Evolutionary conservation across 2,329 filamentous ascomycete species (phyloP).

Genomic region (Xylaria sp.): DNA sequence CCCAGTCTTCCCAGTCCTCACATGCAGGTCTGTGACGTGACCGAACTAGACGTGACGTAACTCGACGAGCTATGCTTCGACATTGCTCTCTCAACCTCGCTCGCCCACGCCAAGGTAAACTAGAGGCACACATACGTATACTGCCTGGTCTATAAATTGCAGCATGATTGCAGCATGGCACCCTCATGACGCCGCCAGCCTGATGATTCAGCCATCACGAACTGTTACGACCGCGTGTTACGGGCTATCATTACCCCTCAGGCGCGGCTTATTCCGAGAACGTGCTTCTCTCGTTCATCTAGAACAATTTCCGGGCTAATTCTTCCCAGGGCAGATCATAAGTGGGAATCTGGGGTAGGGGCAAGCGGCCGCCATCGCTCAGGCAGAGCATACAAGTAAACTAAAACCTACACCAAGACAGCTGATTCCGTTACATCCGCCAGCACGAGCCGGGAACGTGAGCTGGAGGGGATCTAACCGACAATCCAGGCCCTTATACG

Average conservation of each 20-base stretch:
- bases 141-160: conserved; percentile 4
- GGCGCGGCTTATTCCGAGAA: conserved; percentile 34
- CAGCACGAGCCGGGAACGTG: conserved; percentile 32
- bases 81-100: conserved; percentile 3
- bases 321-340: conserved; percentile 36
- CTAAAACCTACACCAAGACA: conserved; percentile 14
- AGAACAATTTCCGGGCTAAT: conserved; percentile 40
- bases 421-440: conserved; percentile 32
- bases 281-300: conserved; percentile 33
- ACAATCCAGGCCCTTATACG: conserved; percentile 18
- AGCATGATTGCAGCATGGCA: conserved; percentile 11
- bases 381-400: neutral
- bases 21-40: conserved; percentile 25
- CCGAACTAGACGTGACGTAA: conserved; percentile 12
- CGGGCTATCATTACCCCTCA: conserved; percentile 28
- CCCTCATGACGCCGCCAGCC: conserved; percentile 12
- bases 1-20: neutral
- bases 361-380: conserved; percentile 6
- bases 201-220: conserved; percentile 12
- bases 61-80: conserved; percentile 12
- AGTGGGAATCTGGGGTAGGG: conserved; percentile 36
- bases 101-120: conserved; percentile 13
- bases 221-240: neutral
- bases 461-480: conserved; percentile 20
- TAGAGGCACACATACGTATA: neutral